Conservation (phyloP, 2,329 filamentous ascomycete genomes). For the Microdochium paspali region DNA sequence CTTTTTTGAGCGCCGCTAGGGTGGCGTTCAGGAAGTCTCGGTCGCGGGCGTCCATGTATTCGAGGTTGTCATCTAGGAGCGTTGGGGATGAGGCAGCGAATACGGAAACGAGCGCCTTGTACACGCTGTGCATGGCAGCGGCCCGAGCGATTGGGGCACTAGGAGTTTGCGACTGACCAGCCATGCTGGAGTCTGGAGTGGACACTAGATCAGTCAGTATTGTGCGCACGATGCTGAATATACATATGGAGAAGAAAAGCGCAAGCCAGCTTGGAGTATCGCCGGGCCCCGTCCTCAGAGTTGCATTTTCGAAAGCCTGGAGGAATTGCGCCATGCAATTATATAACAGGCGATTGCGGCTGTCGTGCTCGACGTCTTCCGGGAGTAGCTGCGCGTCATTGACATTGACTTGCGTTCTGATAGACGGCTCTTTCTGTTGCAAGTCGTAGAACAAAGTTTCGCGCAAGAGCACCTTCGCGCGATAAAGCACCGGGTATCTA, state of each 20-base stretch:
- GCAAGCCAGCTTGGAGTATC: slow-evolving; percentile 38
- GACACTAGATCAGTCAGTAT: slow-evolving; percentile 37
- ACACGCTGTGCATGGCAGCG: slow-evolving; percentile 35
- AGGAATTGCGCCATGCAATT: slow-evolving; percentile 42
- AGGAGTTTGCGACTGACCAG: slow-evolving; percentile 13
- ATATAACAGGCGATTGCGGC: slow-evolving; percentile 37
- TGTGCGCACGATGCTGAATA: slow-evolving; percentile 47
- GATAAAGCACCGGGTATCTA: slow-evolving; percentile 40
- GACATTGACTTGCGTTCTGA: slow-evolving; percentile 26
- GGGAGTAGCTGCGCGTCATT: slow-evolving; percentile 20
- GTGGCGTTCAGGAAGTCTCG: slow-evolving; percentile 31
- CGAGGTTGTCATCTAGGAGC: slow-evolving; percentile 32
- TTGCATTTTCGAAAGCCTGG: slow-evolving; percentile 38
- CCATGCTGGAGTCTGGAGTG: slow-evolving; percentile 15
- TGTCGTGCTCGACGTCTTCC: slow-evolving; percentile 36
- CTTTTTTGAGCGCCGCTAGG: slow-evolving; percentile 34
- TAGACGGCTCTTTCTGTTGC: slow-evolving; percentile 35
- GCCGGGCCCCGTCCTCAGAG: slow-evolving; percentile 26
- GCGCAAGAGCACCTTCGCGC: slow-evolving; percentile 44
- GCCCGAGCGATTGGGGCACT: slow-evolving; percentile 14
- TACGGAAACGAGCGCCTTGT: slow-evolving; percentile 39
- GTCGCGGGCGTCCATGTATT: slow-evolving; percentile 34
- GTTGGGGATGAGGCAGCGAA: slow-evolving; percentile 34
- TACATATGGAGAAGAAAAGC: slow-evolving; percentile 43
- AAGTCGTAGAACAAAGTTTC: slow-evolving; percentile 46